Evolutionary conservation across 1,139 yeast species (phyloP).

Genomic region (Debaryomyces fabryi): DNA sequence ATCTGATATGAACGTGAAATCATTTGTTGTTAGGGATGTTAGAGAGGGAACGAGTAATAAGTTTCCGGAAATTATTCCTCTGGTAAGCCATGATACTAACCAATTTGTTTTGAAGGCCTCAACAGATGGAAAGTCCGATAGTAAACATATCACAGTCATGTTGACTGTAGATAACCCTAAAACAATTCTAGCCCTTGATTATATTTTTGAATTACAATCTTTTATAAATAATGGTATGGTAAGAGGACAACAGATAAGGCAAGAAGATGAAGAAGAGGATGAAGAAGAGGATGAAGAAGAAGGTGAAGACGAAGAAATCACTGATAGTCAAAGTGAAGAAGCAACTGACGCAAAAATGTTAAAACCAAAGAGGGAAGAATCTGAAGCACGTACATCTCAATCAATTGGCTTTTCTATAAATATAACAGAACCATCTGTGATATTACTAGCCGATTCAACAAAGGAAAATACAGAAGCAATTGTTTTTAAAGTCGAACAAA

Average conservation of each 20-base stretch:
- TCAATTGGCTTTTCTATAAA: conserved; percentile 63
- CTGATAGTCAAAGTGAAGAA: not conserved
- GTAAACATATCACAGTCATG: conserved; percentile 51
- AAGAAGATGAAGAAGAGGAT: conserved; percentile 14
- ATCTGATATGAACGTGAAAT: conserved; percentile 64
- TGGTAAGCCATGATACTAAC: conserved; percentile 58
- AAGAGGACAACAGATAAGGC: conserved; percentile 21
- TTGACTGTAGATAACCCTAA: conserved; percentile 80
- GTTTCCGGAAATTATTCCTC: conserved; percentile 82
- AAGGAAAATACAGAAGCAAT: conserved; percentile 76
- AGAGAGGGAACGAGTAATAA: conserved; percentile 63
- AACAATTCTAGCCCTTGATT: conserved; percentile 82
- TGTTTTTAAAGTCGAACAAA: conserved; percentile 84
- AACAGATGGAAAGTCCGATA: conserved; percentile 43
- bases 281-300: conserved; percentile 10
- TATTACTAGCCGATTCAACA: conserved; percentile 80
- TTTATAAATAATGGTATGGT: conserved; percentile 54
- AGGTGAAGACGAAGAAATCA: not conserved
- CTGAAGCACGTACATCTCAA: not conserved
- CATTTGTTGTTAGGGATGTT: conserved; percentile 79
- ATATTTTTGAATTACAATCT: conserved; percentile 72
- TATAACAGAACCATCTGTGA: conserved; percentile 75
- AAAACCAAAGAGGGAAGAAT: not conserved
- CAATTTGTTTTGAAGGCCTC: conserved; percentile 68
- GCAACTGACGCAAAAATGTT: not conserved